Evolutionary conservation across 352 stramenopile species (phyloP).

Genomic region (Heterotrichella gracilis): DNA sequence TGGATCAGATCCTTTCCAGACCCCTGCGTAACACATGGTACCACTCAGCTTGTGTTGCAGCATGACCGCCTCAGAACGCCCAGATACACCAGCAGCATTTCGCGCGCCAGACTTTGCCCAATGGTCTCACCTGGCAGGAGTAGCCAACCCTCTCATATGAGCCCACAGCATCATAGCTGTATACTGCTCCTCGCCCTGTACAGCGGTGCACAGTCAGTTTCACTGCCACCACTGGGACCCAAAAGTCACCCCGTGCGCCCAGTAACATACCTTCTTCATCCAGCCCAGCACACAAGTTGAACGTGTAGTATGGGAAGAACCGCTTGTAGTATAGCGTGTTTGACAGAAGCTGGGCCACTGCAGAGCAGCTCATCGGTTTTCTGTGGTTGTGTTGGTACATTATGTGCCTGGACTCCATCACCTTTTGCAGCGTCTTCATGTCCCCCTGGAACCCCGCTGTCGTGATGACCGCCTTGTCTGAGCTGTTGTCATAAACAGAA

Average conservation of each 20-base stretch:
- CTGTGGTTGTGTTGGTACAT: conserved; percentile 73
- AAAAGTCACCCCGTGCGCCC: no score
- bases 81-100: no score
- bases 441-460: conserved; percentile 43
- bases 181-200: conserved; percentile 74
- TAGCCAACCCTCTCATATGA: conserved; percentile 46
- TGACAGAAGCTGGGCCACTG: conserved; percentile 69
- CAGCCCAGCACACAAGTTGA: conserved; percentile 79
- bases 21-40: no score
- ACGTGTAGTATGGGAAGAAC: conserved; percentile 97
- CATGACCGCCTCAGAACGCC: no score
- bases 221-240: no score
- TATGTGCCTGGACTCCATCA: conserved; percentile 36
- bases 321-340: conserved; percentile 83
- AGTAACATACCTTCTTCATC: conserved; percentile 71
- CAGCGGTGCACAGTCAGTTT: no score
- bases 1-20: conserved; percentile 77
- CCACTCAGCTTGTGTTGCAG: no score
- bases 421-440: conserved; percentile 31
- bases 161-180: conserved; percentile 89
- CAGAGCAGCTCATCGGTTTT: conserved; percentile 49
- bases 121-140: conserved; percentile 32
- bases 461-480: conserved; percentile 31
- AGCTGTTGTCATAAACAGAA: conserved; percentile 22
- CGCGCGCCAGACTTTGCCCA: no score